Percentiles rank a stretch among this genome's conserved stretches.
Evolutionary conservation across 2,329 filamentous ascomycete species (phyloP).

Genomic region (Ascosphaera pollenicola): DNA sequence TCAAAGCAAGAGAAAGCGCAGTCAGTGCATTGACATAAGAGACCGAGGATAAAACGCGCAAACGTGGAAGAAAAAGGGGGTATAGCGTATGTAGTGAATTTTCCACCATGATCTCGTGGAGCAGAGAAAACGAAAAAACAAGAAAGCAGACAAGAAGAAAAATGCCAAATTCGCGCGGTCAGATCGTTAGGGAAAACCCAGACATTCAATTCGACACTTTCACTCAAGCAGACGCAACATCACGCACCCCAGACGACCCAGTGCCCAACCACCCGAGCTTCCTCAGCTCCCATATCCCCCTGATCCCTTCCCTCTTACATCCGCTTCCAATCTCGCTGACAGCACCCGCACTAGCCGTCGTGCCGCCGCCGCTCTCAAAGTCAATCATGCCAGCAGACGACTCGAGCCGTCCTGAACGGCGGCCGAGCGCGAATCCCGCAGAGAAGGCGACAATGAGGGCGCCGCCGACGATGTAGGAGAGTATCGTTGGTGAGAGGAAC

Average conservation of each 20-base stretch:
- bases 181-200: too few species aligned
- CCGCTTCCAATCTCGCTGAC: background rate
- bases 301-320: background rate
- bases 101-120: too few species aligned
- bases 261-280: background rate
- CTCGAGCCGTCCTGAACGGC: constrained; percentile 34
- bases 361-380: background rate
- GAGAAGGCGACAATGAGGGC: constrained; percentile 43
- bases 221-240: background rate
- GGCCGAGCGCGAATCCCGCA: constrained; percentile 39
- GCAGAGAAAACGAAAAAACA: too few species aligned
- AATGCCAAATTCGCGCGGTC: too few species aligned
- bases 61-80: too few species aligned
- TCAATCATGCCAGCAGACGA: constrained; percentile 6
- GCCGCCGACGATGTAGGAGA: constrained; percentile 44
- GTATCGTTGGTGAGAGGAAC: constrained; percentile 28
- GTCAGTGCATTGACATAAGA: too few species aligned
- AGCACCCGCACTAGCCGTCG: background rate
- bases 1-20: too few species aligned
- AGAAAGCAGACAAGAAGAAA: too few species aligned
- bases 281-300: background rate
- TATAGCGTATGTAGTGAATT: too few species aligned
- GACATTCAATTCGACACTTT: too few species aligned
- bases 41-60: too few species aligned
- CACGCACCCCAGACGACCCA: background rate